Evolutionary conservation across 148 eudicot species (phyloP).

Genomic region (Nepenthes gracilis): DNA sequence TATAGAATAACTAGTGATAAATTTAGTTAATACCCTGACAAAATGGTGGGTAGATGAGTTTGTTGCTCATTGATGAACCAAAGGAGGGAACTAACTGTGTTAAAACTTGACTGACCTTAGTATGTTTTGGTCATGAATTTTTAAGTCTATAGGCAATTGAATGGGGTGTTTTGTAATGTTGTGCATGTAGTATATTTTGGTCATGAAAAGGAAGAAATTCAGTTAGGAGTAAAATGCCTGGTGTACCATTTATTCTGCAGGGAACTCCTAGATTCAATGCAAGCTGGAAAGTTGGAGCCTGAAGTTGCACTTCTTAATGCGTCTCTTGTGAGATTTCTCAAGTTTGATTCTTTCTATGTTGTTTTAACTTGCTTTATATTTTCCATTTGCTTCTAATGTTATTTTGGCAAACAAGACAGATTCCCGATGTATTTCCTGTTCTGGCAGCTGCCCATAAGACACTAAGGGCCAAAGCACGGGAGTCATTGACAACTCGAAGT

Average conservation of each 20-base stretch:
- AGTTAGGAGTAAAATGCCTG: neutral
- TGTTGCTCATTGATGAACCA: no score
- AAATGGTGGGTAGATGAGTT: no score
- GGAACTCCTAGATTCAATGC: constrained; percentile 79
- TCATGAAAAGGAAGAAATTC: neutral
- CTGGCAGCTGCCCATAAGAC: constrained; percentile 91
- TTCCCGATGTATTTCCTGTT: constrained; percentile 83
- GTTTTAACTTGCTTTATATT: neutral
- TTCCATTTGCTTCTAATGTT: neutral
- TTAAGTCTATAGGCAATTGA: no score
- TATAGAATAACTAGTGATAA: no score
- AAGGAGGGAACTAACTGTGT: no score
- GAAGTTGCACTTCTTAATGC: constrained; percentile 93
- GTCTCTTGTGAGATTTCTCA: constrained; percentile 49
- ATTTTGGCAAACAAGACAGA: constrained; percentile 27
- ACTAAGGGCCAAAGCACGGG: constrained; percentile 57
- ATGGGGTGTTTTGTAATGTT: no score
- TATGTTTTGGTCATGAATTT: no score
- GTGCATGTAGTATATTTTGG: neutral
- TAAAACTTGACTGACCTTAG: no score
- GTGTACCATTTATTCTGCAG: constrained; percentile 24
- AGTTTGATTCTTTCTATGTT: neutral
- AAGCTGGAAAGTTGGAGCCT: constrained; percentile 83
- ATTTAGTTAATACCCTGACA: no score
- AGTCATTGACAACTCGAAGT: constrained; percentile 67